Base-by-base conservation (phyloP, 2,329 filamentous ascomycete genomes). In the Chaetomium strumarium region DNA sequence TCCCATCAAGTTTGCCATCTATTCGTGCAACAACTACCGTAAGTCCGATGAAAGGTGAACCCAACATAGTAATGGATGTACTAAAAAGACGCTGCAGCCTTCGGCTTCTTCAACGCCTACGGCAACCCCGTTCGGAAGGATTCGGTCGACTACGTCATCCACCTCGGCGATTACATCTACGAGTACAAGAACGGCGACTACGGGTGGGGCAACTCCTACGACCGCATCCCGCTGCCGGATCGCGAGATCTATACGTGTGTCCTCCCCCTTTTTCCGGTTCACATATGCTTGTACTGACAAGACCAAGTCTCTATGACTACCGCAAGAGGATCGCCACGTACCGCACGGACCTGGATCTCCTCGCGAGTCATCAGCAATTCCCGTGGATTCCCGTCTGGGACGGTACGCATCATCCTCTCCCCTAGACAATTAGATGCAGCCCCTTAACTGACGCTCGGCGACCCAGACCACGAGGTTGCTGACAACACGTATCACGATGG, bases 21-120 rank as follows among this genome's bases (percentile, higher is more conserved):
- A 85, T 64, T 88, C 83, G 2, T 89, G 86, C 71, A 77, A 74
- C 60, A 89, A 88, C 66, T 87, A 77, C 58, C 80, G 78, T 79
- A 64, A 46, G 75, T 65, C 16, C 7, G 24, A 7, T 4, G 4
- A 4, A 7, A 4, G 24, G 24, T 4, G 4, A 4, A 7, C 24
- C 24, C 7, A 24, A 7, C 24, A 24, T 7, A 24, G 24, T 24
- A 7, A 24, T 24, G 24, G 24, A n/a, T 24, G 4, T 24, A 24
- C 24, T 24, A 24, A 24, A 4, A 24, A 24, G 4, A 24, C 7
- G 4, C 24, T 24, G 24, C 24, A 24, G 24, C 24, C 24, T 24
- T 24, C 24, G 79, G 79, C 0, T 82, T 79, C 64, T 83, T 83
- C 67, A 83, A 83, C 52, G 76, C 77, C 0, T 82, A 78, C 54